These are phyloP conservation scores for Pestalotiopsis sp. DNA, from an alignment of 2,329 filamentous ascomycete genomes.

Conservation along the genomic window DNA sequence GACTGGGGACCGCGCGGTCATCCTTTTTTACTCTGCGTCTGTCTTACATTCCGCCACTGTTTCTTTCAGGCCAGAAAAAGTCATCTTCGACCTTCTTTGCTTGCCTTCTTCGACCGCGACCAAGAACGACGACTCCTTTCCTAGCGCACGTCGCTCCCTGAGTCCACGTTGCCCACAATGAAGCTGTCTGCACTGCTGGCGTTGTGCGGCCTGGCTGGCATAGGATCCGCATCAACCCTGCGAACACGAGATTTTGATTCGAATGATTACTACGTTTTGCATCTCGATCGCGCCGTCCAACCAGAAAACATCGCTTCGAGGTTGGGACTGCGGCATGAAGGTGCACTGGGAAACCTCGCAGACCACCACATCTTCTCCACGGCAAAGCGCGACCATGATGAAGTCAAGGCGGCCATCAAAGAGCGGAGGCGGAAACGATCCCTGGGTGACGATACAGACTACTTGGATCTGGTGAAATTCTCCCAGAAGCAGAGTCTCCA, in stretches of 20 bases:
- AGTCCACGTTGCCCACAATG: slow-evolving; percentile 40
- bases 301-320: slow-evolving; percentile 72
- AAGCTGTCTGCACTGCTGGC: slow-evolving; percentile 55
- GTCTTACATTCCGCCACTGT: neutral
- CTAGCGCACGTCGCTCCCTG: neutral
- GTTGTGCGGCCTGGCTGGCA: slow-evolving; percentile 47
- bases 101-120: neutral
- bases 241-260: slow-evolving; percentile 72
- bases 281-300: slow-evolving; percentile 69
- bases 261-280: slow-evolving; percentile 92
- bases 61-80: neutral
- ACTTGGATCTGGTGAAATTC: slow-evolving; percentile 75
- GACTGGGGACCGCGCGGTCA: neutral
- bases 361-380: slow-evolving; percentile 86
- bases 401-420: slow-evolving; percentile 58
- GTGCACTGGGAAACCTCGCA: slow-evolving; percentile 74
- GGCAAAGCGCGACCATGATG: slow-evolving; percentile 62
- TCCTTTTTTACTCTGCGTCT: neutral
- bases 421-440: slow-evolving; percentile 64
- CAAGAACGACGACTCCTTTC: neutral
- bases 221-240: slow-evolving; percentile 49
- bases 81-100: neutral
- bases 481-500: slow-evolving; percentile 72
- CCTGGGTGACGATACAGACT: slow-evolving; percentile 48
- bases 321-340: slow-evolving; percentile 80